Evolutionary conservation across 23 red algal genomes (phyloP), one percentile per base, ranked within the genome.

Genomic region (Gracilaria vermiculophylla): DNA sequence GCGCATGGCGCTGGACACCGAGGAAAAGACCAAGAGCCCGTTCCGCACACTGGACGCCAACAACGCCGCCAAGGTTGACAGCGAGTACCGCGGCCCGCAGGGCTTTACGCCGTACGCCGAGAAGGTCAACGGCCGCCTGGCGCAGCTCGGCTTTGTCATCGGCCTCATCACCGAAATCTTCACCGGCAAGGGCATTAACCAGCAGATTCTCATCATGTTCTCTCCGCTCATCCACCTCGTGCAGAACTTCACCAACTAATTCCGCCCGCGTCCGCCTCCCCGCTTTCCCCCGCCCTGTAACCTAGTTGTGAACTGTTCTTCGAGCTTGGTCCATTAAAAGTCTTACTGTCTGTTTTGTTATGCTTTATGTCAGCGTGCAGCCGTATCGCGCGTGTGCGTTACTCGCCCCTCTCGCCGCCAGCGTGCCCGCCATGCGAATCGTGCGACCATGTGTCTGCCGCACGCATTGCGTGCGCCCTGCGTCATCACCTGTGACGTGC

Each of bases 131-230:
- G 88, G 88, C 3, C 88, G 88, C 14, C 21, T 82, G 31, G 88
- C 88, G 1, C 72, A 80, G 77, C 55, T 92, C 20, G 60, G 60
- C 7, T 92, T 92, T 74, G 36, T 92, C 32, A 69, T 82, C 36
- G 88, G 55, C n/a, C 76, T 92, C 36, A 72, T 71, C 20, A 92
- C 77, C 2, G 88, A 92, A 57, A 65, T 92, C 54, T n/a, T 76
- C 55, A 50, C 85, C 25, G 85, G 85, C 15, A 76, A 89, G 85
- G 33, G 55, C 8, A 89, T 89, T 21, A 44, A 47, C 48, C 51
- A 89, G 53, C 85, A 89, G 85, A 89, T 89, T 28, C 47, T 86
- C 57, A 73, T 86, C 81, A 74, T 86, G 81, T 61, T 86, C 43
- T 69, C 61, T 10, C 81, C 81, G n/a, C 53, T 82, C 31, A 65